phyloP scores from a whole-genome alignment of 306 rosid genomes.

The Vicia faba region DNA sequence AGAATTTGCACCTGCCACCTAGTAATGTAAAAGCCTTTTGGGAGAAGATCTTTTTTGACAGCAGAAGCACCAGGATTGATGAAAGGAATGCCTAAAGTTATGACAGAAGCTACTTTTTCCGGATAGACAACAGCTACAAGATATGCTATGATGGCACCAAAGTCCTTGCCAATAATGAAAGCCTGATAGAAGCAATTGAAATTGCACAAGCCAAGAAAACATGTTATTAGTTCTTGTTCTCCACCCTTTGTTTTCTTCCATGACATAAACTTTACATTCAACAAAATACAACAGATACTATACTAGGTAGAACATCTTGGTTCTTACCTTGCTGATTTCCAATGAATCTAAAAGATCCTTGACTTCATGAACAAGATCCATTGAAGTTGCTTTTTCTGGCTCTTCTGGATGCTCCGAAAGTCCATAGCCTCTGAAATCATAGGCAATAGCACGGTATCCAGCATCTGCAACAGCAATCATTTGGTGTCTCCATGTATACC shows the following conservation, averaged over 20 bases:
- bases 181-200: constrained; percentile 40
- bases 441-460: constrained; percentile 69
- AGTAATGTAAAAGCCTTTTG: constrained; percentile 54
- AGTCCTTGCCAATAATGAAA: constrained; percentile 58
- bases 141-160: constrained; percentile 56
- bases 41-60: constrained; percentile 49
- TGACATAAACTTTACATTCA: no score
- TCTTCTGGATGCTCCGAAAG: constrained; percentile 64
- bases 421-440: constrained; percentile 81
- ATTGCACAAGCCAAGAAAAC: neutral
- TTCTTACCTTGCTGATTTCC: constrained; percentile 53
- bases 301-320: neutral
- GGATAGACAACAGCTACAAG: constrained; percentile 48
- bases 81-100: constrained; percentile 62
- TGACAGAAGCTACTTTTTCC: constrained; percentile 47
- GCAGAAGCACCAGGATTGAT: constrained; percentile 48
- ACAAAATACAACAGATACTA: no score
- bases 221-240: no score
- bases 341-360: constrained; percentile 57
- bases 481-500: constrained; percentile 85
- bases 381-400: constrained; percentile 51
- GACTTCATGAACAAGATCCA: constrained; percentile 52
- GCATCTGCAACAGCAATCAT: constrained; percentile 65
- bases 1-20: constrained; percentile 55
- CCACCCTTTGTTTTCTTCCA: no score